Percentiles rank a stretch among this genome's conserved stretches.
Conservation (phyloP, 306 rosid genomes). For the Begonia peltatifolia region DNA sequence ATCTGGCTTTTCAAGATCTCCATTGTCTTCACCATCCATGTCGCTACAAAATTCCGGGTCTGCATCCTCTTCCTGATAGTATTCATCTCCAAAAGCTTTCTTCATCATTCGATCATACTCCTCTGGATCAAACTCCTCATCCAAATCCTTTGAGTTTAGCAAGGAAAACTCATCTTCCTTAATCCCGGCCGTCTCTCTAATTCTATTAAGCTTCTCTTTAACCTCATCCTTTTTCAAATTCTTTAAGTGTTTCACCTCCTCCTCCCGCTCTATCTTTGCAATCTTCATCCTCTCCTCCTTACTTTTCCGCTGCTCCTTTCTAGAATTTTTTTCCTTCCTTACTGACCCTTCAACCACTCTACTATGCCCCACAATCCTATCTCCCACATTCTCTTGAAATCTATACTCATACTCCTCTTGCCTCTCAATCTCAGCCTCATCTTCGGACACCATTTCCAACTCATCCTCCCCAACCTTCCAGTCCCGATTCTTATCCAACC, state of each 20-base stretch:
- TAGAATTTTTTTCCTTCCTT: slow-evolving; percentile 64
- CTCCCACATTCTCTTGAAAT: slow-evolving; percentile 69
- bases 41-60: slow-evolving; percentile 35
- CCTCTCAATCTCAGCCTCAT: slow-evolving; percentile 51
- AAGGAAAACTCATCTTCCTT: slow-evolving; percentile 38
- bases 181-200: slow-evolving; percentile 64
- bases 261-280: slow-evolving; percentile 71
- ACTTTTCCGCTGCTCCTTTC: slow-evolving; percentile 77
- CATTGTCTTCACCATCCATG: slow-evolving; percentile 25
- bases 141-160: slow-evolving; percentile 43
- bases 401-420: slow-evolving; percentile 76
- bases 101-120: slow-evolving; percentile 88
- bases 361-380: slow-evolving; percentile 61
- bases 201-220: slow-evolving; percentile 47
- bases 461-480: slow-evolving; percentile 34
- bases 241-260: slow-evolving; percentile 75
- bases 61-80: slow-evolving; percentile 52
- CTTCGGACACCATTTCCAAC: slow-evolving; percentile 44
- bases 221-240: slow-evolving; percentile 91
- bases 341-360: slow-evolving; percentile 64
- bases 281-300: slow-evolving; percentile 85
- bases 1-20: slow-evolving; percentile 59
- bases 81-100: slow-evolving; percentile 48
- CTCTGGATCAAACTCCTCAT: slow-evolving; percentile 68
- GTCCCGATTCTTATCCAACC: slow-evolving; percentile 26